Evolutionary conservation across 176 grass and related monocot genomes (phyloP), one percentile per base, ranked within the genome.

Genomic region (Alopecurus myosuroides): DNA sequence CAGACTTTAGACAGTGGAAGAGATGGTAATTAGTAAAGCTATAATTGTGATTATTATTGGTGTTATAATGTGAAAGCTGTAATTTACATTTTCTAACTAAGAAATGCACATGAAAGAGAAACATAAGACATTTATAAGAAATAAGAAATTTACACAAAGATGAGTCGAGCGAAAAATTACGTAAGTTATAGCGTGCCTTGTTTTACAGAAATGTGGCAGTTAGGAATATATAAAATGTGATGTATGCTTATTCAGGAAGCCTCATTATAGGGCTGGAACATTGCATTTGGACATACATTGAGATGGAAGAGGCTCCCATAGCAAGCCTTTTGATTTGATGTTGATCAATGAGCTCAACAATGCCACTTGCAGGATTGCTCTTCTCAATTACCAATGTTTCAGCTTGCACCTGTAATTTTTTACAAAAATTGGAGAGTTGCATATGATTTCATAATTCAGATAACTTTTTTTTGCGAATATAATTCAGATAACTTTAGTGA

Each of bases 341-440:
- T 28, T 83, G 70, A 48, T 81, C 79, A 58, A 94, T 70, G 25
- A 94, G 78, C 75, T 92, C 87, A 28, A 94, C 2, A 34, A 97
- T 62, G 25, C 94, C 94, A 50, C 79, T 88, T 22, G 87, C 85
- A 41, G 81, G 77, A 85, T 88, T 86, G 79, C 64, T 88, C 65
- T 85, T 90, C 85, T 97, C 94, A 26, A 84, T 92, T 9, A 89
- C 62, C 65, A 89, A 17, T 78, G 20, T 88, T 73, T 88, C 80
- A 20, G 87, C 91, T 55, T 72, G 73, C 29, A 91, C 58, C 74
- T 90, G 77, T 67, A 87, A 84, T 67, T 58, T 52, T 48, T 48
- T 48, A n/a, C n/a, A n/a, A n/a, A n/a, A n/a, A n/a, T 1, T 18
- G 46, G 4, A 17, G 46, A 49, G 15, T 18, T 18, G 46, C 11